Evolutionary conservation across 208 protist genomes (phyloP).

Genomic region (Trypanosoma boissoni): DNA sequence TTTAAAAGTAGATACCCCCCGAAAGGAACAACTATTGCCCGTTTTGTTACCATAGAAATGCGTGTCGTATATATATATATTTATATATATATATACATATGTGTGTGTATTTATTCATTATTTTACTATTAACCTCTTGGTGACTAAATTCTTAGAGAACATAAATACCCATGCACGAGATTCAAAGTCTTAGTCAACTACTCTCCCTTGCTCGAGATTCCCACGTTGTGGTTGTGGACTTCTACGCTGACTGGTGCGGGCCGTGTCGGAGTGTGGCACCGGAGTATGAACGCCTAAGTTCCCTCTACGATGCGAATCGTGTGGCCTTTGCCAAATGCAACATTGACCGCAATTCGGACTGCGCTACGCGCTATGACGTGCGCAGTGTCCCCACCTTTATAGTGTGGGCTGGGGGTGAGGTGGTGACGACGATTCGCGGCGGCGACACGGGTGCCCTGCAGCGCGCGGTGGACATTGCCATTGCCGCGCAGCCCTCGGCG

Average conservation of each 20-base stretch:
- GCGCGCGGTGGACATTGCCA: slow-evolving; percentile 44
- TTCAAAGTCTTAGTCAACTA: slow-evolving; percentile 65
- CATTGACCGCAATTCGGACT: slow-evolving; percentile 72
- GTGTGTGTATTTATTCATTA: slow-evolving; percentile 6
- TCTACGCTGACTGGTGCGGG: slow-evolving; percentile 90
- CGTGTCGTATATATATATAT: not conserved
- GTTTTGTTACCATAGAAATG: not conserved
- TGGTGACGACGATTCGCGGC: slow-evolving; percentile 36
- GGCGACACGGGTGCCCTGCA: slow-evolving; percentile 56
- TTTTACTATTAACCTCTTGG: slow-evolving; percentile 2
- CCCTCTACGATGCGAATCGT: slow-evolving; percentile 46
- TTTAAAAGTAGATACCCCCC: too few species aligned
- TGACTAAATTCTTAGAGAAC: not conserved
- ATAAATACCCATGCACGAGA: slow-evolving; percentile 52
- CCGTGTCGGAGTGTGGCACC: slow-evolving; percentile 77
- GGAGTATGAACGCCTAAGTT: slow-evolving; percentile 52
- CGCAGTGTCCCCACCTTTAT: slow-evolving; percentile 78
- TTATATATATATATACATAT: slow-evolving; percentile 4
- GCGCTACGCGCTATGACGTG: slow-evolving; percentile 49
- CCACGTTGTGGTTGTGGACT: slow-evolving; percentile 74
- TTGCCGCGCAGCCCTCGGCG: not conserved
- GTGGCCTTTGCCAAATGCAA: slow-evolving; percentile 80
- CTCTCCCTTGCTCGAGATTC: slow-evolving; percentile 39
- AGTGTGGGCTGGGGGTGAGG: slow-evolving; percentile 55
- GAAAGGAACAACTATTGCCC: too few species aligned